Percentiles rank a stretch among this genome's conserved stretches.
Evolutionary conservation across 1,284 basidiomycete species (phyloP).

Genomic region (Sanghuangporus sanghuang): DNA sequence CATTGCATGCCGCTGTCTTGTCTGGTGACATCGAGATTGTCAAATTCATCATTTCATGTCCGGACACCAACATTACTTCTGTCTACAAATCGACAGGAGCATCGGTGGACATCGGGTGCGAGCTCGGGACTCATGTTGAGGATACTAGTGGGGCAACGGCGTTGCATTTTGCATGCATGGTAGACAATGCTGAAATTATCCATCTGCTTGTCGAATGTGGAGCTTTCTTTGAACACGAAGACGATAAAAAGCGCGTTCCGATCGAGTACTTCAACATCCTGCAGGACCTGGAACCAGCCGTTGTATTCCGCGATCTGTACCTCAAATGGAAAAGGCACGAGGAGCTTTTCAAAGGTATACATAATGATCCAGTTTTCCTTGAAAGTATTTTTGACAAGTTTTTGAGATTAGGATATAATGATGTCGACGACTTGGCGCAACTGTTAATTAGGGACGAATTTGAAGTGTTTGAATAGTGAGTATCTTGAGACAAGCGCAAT

Average conservation of each 20-base stretch:
- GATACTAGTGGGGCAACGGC: slow-evolving; percentile 3
- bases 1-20: slow-evolving; percentile 1
- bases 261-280: slow-evolving; percentile 6
- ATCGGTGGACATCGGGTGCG: background rate
- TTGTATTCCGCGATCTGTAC: background rate
- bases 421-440: background rate
- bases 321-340: background rate
- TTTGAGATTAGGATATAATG: background rate
- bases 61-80: background rate
- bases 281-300: background rate
- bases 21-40: slow-evolving; percentile 5
- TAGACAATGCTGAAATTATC: slow-evolving; percentile 2
- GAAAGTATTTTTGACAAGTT: background rate
- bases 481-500: background rate
- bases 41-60: background rate
- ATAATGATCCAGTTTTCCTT: background rate
- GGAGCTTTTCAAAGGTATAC: background rate
- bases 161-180: slow-evolving; percentile 13
- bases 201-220: background rate
- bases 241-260: background rate
- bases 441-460: background rate
- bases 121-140: background rate
- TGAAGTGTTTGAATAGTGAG: background rate
- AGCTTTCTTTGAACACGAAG: background rate
- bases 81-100: background rate